phyloP scores from a whole-genome alignment of 2,329 filamentous ascomycete genomes.

The Pseudogymnoascus sp. region DNA sequence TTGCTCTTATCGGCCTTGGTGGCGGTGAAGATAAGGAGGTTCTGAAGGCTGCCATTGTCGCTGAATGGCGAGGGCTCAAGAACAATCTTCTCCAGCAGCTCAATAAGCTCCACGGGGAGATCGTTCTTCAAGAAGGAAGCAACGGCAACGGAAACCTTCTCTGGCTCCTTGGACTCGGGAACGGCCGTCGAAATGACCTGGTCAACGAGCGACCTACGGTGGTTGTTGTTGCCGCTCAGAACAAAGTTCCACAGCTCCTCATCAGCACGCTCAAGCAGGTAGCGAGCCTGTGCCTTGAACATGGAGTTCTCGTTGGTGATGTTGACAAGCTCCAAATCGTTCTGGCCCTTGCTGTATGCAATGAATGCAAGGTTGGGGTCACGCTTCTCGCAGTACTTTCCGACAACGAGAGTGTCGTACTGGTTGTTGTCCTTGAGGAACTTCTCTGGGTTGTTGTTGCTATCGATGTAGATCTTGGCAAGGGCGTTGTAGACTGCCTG shows the following conservation, averaged over 20 bases:
- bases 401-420: slow-evolving; percentile 85
- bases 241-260: slow-evolving; percentile 91
- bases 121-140: slow-evolving; percentile 88
- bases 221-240: slow-evolving; percentile 89
- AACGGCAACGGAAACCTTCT: slow-evolving; percentile 91
- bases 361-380: slow-evolving; percentile 95
- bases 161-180: slow-evolving; percentile 82
- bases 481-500: slow-evolving; percentile 95
- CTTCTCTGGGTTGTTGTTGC: slow-evolving; percentile 94
- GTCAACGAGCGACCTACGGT: slow-evolving; percentile 87
- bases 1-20: slow-evolving; percentile 93
- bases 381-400: slow-evolving; percentile 98
- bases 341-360: slow-evolving; percentile 92
- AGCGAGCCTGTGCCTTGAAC: slow-evolving; percentile 96
- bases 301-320: slow-evolving; percentile 99
- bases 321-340: slow-evolving; percentile 92
- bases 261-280: slow-evolving; percentile 85
- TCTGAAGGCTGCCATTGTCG: slow-evolving; percentile 94
- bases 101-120: slow-evolving; percentile 87
- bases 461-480: slow-evolving; percentile 99
- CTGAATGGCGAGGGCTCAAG: slow-evolving; percentile 99
- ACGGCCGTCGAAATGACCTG: slow-evolving; percentile 95
- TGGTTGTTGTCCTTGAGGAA: slow-evolving; percentile 97
- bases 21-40: slow-evolving; percentile 90
- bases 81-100: slow-evolving; percentile 97